Conservation (phyloP, 768 basidiomycete genomes). For the Rhizopogon vesiculosus region DNA sequence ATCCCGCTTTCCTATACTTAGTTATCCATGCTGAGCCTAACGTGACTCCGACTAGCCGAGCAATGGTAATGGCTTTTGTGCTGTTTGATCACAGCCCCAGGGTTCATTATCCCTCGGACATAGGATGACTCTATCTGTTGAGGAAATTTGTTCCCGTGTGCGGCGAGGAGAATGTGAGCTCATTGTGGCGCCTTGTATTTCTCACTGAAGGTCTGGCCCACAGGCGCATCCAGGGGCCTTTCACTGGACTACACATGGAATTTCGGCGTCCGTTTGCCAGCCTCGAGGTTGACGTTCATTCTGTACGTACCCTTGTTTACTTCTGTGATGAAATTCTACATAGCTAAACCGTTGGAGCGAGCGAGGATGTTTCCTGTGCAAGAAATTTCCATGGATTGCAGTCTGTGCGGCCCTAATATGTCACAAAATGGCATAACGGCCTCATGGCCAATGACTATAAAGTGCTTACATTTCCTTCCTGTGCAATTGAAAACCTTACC, state of each 20-base stretch:
- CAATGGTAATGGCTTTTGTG: not conserved
- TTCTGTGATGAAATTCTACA: not conserved
- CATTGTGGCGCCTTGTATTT: conserved; percentile 1
- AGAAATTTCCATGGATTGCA: not conserved
- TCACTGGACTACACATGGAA: not conserved
- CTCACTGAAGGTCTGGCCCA: not conserved
- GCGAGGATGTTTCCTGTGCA: not conserved
- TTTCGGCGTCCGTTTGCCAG: not conserved
- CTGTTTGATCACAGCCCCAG: not conserved
- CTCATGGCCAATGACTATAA: not conserved
- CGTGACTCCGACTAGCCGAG: not conserved
- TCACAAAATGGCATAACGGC: not conserved
- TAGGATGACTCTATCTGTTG: not conserved
- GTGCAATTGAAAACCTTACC: not conserved
- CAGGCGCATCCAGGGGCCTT: not conserved
- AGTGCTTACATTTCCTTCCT: not conserved
- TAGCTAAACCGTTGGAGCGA: not conserved
- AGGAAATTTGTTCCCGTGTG: not conserved
- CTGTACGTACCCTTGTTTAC: not conserved
- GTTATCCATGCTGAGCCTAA: not conserved
- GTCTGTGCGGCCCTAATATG: not conserved
- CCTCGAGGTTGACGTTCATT: not conserved
- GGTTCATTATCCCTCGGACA: not conserved
- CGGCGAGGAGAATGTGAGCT: not conserved
- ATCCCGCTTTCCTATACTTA: not conserved